Conservation (phyloP, 1,284 basidiomycete species). For the Lentinus polychrous region DNA sequence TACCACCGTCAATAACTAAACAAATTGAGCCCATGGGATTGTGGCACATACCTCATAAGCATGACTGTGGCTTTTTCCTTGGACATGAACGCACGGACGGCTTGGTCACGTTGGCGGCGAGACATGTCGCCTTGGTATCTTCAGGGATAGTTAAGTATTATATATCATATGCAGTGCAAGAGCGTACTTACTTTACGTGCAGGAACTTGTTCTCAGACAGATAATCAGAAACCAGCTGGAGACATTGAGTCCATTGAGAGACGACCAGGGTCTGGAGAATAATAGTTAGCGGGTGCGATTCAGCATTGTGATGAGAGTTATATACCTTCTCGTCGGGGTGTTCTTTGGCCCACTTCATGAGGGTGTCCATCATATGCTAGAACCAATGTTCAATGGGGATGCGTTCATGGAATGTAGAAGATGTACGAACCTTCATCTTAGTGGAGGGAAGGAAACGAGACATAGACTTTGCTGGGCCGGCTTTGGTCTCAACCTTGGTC, state of each 20-base stretch:
- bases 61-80: constrained; percentile 47
- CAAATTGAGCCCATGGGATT: neutral
- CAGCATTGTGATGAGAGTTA: neutral
- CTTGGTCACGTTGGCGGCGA: constrained; percentile 39
- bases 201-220: constrained; percentile 39
- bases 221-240: constrained; percentile 49
- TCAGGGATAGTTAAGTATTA: neutral
- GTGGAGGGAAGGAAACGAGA: constrained; percentile 50
- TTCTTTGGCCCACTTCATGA: constrained; percentile 32
- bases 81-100: constrained; percentile 49
- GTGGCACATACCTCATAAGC: constrained; percentile 36
- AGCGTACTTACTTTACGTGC: constrained; percentile 42
- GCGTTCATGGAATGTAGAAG: neutral
- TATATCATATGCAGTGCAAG: neutral
- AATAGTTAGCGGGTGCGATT: constrained; percentile 4
- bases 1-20: neutral
- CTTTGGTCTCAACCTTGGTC: constrained; percentile 15
- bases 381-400: constrained; percentile 1
- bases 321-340: constrained; percentile 52
- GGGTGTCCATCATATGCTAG: constrained; percentile 49
- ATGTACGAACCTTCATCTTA: constrained; percentile 52
- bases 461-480: constrained; percentile 33
- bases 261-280: constrained; percentile 41
- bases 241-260: constrained; percentile 55
- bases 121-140: constrained; percentile 60